These are phyloP conservation scores for Penicillium turbatum DNA, from an alignment of 495 filamentous ascomycete species.

Conservation along the genomic window DNA sequence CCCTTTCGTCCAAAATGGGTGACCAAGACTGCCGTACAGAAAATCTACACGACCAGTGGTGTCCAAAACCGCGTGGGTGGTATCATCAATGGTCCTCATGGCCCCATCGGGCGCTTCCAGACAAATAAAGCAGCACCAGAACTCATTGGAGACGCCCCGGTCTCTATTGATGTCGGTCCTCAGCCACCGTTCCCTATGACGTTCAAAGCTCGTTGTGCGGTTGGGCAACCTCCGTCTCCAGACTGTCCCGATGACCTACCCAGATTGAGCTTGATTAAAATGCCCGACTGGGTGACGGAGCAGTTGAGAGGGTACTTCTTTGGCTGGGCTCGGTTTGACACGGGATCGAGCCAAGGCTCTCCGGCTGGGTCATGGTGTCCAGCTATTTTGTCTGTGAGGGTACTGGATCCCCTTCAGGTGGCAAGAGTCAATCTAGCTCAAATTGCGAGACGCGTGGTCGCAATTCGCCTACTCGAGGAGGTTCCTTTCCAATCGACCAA, in stretches of 20 bases:
- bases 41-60: constrained; percentile 40
- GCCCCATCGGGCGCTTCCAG: constrained; percentile 12
- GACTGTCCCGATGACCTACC: constrained; percentile 4
- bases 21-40: constrained; percentile 35
- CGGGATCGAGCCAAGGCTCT: constrained; percentile 15
- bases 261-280: constrained; percentile 29
- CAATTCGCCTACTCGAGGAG: constrained; percentile 46
- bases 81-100: constrained; percentile 16
- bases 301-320: constrained; percentile 58
- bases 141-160: constrained; percentile 2
- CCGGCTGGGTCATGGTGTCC: constrained; percentile 44
- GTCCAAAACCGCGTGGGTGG: constrained; percentile 33
- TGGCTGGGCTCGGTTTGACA: constrained; percentile 51
- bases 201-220: constrained; percentile 39
- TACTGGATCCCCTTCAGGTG: constrained; percentile 37
- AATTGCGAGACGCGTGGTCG: constrained; percentile 37
- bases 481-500: constrained; percentile 32
- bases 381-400: constrained; percentile 45
- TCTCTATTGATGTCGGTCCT: constrained; percentile 47
- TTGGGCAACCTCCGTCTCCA: constrained; percentile 35
- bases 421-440: constrained; percentile 35
- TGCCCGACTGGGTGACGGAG: constrained; percentile 43
- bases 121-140: constrained; percentile 12
- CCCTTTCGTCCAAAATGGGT: constrained; percentile 37
- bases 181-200: constrained; percentile 54